Percentiles rank a stretch among this genome's conserved stretches.
Conservation (phyloP, 306 rosid genomes). For the Medicago truncatula region MtrunA17r5.0-ANR NC_053045.1:26119501-26120000, state of each 20-base stretch:
- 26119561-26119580: background rate
- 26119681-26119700: background rate
- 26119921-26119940: slow-evolving; percentile 36
- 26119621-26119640: slow-evolving; percentile 26
- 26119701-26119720: background rate
- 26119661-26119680: background rate
- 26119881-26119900: slow-evolving; percentile 46
- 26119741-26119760: background rate
- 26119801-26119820: slow-evolving; percentile 59
- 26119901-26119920: slow-evolving; percentile 42
- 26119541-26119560: too few relatives aligned
- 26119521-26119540: too few relatives aligned
- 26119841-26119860: slow-evolving; percentile 56
- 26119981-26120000: slow-evolving; percentile 51
- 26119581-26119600: slow-evolving; percentile 7
- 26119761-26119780: background rate
- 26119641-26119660: background rate
- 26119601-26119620: background rate
- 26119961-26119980: slow-evolving; percentile 48
- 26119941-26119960: slow-evolving; percentile 48
- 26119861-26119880: slow-evolving; percentile 45
- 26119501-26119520: too few relatives aligned
- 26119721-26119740: slow-evolving; percentile 24
- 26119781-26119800: slow-evolving; percentile 22
- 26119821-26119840: slow-evolving; percentile 55